Evolutionary conservation across 1,284 basidiomycete species (phyloP).

Genomic region (Sanghuangporus weigelae): DNA sequence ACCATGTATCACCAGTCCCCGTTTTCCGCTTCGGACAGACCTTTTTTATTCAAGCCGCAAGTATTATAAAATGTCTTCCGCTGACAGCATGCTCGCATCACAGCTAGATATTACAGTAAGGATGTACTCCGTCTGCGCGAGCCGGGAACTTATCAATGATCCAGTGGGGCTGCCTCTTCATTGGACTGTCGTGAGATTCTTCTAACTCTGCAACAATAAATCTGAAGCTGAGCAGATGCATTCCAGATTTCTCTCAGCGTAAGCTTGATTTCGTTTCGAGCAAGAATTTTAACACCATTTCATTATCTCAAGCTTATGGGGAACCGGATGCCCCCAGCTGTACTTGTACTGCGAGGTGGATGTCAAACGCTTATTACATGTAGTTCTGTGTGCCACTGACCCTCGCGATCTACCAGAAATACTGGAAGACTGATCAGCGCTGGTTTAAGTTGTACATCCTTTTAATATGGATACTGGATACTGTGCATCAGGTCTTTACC

Average conservation of each 20-base stretch:
- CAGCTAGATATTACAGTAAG: too few species aligned
- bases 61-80: too few species aligned
- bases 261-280: neutral
- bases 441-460: neutral
- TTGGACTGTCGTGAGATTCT: neutral
- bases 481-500: neutral
- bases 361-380: neutral
- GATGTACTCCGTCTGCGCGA: neutral
- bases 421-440: neutral
- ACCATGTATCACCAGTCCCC: too few species aligned
- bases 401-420: neutral
- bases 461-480: neutral
- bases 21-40: too few species aligned
- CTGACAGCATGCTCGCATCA: too few species aligned
- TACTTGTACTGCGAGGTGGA: conserved; percentile 8
- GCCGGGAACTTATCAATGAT: neutral
- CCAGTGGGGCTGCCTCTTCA: neutral
- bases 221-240: neutral
- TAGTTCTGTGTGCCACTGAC: too few species aligned
- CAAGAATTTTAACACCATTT: neutral
- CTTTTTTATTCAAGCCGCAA: too few species aligned
- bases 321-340: conserved; percentile 1
- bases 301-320: conserved; percentile 6
- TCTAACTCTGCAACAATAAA: neutral
- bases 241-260: neutral